Conservation (phyloP, 1,284 basidiomycete species). For the Xanthoconium separans region DNA sequence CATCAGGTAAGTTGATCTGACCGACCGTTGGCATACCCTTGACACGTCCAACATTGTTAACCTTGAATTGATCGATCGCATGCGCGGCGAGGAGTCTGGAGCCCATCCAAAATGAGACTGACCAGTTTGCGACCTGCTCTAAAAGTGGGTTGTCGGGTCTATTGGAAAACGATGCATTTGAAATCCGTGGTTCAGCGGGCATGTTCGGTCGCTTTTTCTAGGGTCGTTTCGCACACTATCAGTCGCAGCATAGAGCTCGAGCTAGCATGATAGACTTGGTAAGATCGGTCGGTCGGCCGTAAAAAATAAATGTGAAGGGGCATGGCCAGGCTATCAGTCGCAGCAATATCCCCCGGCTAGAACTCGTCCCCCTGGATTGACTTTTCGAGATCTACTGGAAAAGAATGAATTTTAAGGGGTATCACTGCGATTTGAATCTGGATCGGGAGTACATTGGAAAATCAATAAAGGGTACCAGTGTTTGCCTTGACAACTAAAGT, state of each 20-base stretch:
- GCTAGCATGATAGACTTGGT: conserved; percentile 1
- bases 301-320: neutral
- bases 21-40: conserved; percentile 10
- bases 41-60: neutral
- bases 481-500: neutral
- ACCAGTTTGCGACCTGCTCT: neutral
- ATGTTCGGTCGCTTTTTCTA: neutral
- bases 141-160: neutral
- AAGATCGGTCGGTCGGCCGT: neutral
- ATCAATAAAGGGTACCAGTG: neutral
- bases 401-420: neutral
- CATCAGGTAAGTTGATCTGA: conserved; percentile 2
- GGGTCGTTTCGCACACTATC: neutral
- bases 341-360: neutral
- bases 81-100: conserved; percentile 4
- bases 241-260: conserved; percentile 1
- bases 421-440: neutral
- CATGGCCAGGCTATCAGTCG: neutral
- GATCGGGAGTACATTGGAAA: neutral
- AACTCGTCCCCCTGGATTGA: neutral
- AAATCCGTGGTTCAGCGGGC: conserved; percentile 13
- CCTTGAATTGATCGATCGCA: conserved; percentile 14
- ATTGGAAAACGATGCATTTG: conserved; percentile 13
- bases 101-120: neutral
- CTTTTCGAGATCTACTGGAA: neutral